Evolutionary conservation across 2,329 filamentous ascomycete species (phyloP), one percentile per base, ranked within the genome.

Genomic region (Aspergillus hiratsukae): DNA sequence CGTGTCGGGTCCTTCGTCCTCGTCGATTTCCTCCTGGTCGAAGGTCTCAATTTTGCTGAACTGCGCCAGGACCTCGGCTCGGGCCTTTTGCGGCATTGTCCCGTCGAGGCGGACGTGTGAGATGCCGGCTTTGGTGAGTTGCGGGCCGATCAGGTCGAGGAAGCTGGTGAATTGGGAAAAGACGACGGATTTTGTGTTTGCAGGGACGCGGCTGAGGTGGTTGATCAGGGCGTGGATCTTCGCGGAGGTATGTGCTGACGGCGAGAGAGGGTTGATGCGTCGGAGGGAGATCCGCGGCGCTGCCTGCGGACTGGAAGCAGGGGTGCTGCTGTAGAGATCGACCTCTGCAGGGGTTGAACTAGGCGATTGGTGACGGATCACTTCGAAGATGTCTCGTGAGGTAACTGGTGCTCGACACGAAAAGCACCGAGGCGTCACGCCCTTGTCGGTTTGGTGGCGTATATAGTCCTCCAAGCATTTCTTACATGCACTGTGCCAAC

Each of bases 121-220:
- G 67, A 99, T 89, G 41, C 88, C 87, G 14, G 86, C 85, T 45
- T 85, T 83, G 1, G 78, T 71, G 3, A 99, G 82, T 0, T 91
- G 90, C 0, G 91, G 89, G 62, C 91, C 88, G 61, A 99, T 95
- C 11, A 99, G 84, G 61, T 91, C 87, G 64, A 99, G 84, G 72
- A 97, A 99, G 0, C 92, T 95, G 0, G 94, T 99, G 73, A 99
- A 99, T 73, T 99, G 94, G 55, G 89, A 94, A 76, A 99, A 99
- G 31, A 99, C 87, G 23, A 97, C 92, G 0, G 89, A 91, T 75
- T 97, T 97, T 50, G 87, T 88, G 4, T 74, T 79, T 0, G 87
- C 83, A n/a, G 88, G 85, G 7, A 95, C 75, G 1, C 79, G 76
- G 45, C 88, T 87, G 4, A 99, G 83, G 57, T 94, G 86, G 3